Percentiles rank a stretch among this genome's conserved stretches.
These are phyloP conservation scores for Linnemannia hyalina DNA, from an alignment of 192 early-diverging fungal species.

Conservation along the genomic window DNA sequence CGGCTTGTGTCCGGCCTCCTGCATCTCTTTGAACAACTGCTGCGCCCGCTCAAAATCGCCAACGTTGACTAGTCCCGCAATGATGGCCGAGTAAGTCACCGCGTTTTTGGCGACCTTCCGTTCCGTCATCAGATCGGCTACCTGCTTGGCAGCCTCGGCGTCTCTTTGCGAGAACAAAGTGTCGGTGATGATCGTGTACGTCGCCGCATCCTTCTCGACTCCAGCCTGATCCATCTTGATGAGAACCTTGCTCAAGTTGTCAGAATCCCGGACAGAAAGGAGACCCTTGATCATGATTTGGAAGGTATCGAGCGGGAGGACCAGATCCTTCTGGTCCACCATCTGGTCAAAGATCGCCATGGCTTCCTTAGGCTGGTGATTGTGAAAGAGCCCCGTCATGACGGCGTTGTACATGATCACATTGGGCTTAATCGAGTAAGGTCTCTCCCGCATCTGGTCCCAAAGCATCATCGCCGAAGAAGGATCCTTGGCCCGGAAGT, in stretches of 20 bases:
- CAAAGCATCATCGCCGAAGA: slow-evolving; percentile 23
- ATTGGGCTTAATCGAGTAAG: slow-evolving; percentile 25
- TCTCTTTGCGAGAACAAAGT: slow-evolving; percentile 38
- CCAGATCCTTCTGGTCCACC: not conserved
- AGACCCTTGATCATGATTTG: slow-evolving; percentile 45
- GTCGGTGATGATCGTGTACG: slow-evolving; percentile 37
- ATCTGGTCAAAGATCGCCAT: slow-evolving; percentile 21
- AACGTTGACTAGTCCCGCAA: slow-evolving; percentile 26
- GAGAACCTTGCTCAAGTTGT: slow-evolving; percentile 14
- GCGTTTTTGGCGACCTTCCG: slow-evolving; percentile 10
- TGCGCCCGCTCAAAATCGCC: slow-evolving; percentile 12
- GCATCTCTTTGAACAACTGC: slow-evolving; percentile 28
- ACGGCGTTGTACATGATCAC: slow-evolving; percentile 18
- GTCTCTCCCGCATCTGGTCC: slow-evolving; percentile 25
- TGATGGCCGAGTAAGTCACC: slow-evolving; percentile 37
- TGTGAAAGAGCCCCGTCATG: slow-evolving; percentile 35
- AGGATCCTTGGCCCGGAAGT: slow-evolving; percentile 26
- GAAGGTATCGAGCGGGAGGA: slow-evolving; percentile 22
- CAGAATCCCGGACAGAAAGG: slow-evolving; percentile 28
- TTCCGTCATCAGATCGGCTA: slow-evolving; percentile 30
- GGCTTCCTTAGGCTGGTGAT: slow-evolving; percentile 24
- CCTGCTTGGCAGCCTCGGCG: slow-evolving; percentile 17
- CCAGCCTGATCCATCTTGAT: slow-evolving; percentile 10
- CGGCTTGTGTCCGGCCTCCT: slow-evolving; percentile 12
- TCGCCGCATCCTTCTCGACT: slow-evolving; percentile 8